Evolutionary conservation across 345 rosid species (phyloP), one percentile per base, ranked within the genome.

Genomic region (Angophora floribunda): DNA sequence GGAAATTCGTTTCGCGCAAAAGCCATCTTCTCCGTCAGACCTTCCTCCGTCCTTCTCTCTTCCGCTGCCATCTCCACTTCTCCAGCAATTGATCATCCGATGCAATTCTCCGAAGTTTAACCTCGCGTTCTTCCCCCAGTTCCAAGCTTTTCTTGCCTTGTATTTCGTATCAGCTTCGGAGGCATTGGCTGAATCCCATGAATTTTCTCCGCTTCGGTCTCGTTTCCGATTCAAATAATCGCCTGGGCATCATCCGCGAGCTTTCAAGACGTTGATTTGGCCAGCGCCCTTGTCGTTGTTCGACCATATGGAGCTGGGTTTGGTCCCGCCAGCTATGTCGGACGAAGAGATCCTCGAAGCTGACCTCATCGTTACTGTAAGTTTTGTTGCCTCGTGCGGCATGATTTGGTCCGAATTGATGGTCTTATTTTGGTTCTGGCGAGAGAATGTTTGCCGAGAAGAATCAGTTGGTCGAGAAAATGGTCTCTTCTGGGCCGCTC

Each of bases 221-320:
- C 80, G 45, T 67, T 67, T 67, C 80, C 80, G 80, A 16, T 1
- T 67, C 80, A 45, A 67, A 32, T 32, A 19, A 32, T 16, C 12
- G 80, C 19, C 80, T 5, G 45, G 19, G 11, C 80, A 17, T 67
- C 80, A 7, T 32, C 0, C 80, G 24, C 24, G 45, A 32, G 45
- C 80, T 22, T 67, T 2, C 80, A 67, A 55, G 13, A 0, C 4
- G 47, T 51, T 32, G 85, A 78, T 78, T 87, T 41, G 51, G 24
- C 1, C 16, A 2, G n/a, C 30, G n/a, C 52, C 5, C 55, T 15
- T 28, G 53, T 16, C 61, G 9, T 51, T 85, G 45, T 52, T 36
- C 28, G 55, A 85, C 13, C 47, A 51, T 24, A 93, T 94, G 99
- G 97, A 95, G 92, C 91, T 95, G 88, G 97, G 96, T 93, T 96